A percentile compares a stretch with the other conserved stretches of the same genome.
phyloP scores from a whole-genome alignment of 495 filamentous ascomycete genomes.

The Hypoxylon trugodes region DNA sequence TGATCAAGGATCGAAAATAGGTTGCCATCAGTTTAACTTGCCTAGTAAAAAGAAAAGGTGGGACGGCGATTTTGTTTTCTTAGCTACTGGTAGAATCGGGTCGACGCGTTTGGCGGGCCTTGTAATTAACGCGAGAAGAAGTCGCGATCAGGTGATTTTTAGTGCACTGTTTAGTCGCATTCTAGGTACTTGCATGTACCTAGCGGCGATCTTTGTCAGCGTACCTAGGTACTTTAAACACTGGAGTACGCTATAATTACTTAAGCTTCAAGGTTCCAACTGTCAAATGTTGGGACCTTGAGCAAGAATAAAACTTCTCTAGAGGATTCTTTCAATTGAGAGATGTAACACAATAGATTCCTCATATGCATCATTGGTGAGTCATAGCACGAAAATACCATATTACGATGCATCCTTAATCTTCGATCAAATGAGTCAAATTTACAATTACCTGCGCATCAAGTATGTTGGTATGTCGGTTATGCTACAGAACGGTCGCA shows the following conservation, averaged over 20 bases:
- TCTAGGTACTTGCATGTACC: no score
- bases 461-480: neutral
- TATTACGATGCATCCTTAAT: neutral
- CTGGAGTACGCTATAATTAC: neutral
- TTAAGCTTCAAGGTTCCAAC: no score
- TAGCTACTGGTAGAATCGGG: constrained; percentile 1
- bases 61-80: constrained; percentile 37
- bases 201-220: neutral
- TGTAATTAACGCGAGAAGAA: constrained; percentile 38
- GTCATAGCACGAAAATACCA: neutral
- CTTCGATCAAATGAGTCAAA: neutral
- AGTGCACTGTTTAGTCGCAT: constrained; percentile 11
- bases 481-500: constrained; percentile 4
- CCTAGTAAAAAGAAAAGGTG: constrained; percentile 17
- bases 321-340: neutral
- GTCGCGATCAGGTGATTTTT: constrained; percentile 38
- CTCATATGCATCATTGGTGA: constrained; percentile 12
- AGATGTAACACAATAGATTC: neutral
- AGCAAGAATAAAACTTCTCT: neutral
- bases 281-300: no score
- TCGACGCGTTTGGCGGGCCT: constrained; percentile 33
- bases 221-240: neutral
- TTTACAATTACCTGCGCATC: constrained; percentile 7
- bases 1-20: neutral
- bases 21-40: constrained; percentile 20